These are phyloP conservation scores for Purshia tridentata DNA, from an alignment of 306 rosid genomes.

Conservation along the genomic window DNA sequence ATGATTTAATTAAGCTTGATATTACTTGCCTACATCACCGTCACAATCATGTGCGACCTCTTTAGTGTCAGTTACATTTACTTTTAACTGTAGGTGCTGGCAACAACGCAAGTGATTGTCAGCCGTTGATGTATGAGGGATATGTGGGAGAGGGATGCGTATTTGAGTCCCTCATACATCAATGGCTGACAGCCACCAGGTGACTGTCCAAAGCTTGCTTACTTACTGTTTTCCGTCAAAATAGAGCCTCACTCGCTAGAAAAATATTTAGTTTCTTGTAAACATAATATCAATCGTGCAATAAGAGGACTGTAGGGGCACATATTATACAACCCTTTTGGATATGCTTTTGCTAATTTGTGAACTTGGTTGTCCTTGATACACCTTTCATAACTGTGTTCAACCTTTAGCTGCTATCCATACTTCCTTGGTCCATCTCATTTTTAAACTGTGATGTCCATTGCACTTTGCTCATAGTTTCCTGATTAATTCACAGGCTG, in stretches of 20 bases:
- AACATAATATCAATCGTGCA: too few species aligned
- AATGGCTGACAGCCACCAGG: not conserved
- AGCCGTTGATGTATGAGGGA: not conserved
- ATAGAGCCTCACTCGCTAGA: not conserved
- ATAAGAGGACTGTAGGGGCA: not conserved
- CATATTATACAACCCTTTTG: not conserved
- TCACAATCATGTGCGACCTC: not conserved
- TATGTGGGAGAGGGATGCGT: not conserved
- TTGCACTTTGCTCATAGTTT: not conserved
- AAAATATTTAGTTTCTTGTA: not conserved
- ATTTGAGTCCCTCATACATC: not conserved
- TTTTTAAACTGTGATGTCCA: not conserved
- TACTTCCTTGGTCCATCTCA: not conserved
- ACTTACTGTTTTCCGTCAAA: not conserved
- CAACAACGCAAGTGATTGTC: too few species aligned
- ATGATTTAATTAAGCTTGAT: not conserved
- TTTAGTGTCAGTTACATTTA: not conserved
- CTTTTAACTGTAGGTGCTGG: not conserved
- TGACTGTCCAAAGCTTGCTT: not conserved
- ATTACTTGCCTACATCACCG: not conserved
- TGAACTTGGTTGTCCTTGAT: slow-evolving; percentile 1
- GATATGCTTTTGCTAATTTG: not conserved
- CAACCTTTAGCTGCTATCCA: not conserved
- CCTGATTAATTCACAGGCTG: slow-evolving; percentile 38
- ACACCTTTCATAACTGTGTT: too few species aligned